Conservation (phyloP, 495 filamentous ascomycete genomes). For the Aspergillus wentii region DNA sequence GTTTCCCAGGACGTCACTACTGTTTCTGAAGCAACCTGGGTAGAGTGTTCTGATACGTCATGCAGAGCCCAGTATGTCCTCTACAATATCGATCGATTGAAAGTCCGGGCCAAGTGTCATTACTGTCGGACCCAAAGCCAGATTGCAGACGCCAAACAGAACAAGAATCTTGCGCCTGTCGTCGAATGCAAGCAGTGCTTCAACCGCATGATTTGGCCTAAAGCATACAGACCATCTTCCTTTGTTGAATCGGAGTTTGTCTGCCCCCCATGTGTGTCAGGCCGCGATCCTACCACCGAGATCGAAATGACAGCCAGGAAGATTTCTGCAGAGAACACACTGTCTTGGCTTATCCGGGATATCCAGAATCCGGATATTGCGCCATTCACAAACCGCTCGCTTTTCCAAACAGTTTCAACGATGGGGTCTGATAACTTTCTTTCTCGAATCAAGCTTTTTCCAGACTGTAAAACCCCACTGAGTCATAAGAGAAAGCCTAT, state of each 20-base stretch:
- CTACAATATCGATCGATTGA: conserved; percentile 29
- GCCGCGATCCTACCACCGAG: conserved; percentile 22
- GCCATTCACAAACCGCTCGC: conserved; percentile 30
- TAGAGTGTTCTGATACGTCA: conserved; percentile 29
- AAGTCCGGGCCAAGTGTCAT: conserved; percentile 39
- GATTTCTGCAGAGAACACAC: conserved; percentile 28
- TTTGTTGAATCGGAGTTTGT: conserved; percentile 21
- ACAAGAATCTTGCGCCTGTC: too few species aligned
- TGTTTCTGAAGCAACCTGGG: conserved; percentile 27
- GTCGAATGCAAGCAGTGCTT: conserved; percentile 35
- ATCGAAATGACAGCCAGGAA: conserved; percentile 22
- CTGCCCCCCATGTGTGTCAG: conserved; percentile 30
- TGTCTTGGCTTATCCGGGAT: conserved; percentile 34
- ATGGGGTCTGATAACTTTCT: conserved; percentile 22
- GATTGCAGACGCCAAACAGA: too few species aligned
- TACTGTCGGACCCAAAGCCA: conserved; percentile 30
- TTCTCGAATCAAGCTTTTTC: conserved; percentile 30
- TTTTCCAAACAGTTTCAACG: conserved; percentile 31
- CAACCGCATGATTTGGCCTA: conserved; percentile 38
- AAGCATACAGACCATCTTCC: conserved; percentile 23
- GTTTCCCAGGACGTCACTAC: conserved; percentile 22
- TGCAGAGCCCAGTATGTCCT: conserved; percentile 46
- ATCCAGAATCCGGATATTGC: conserved; percentile 16
- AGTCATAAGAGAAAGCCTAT: conserved; percentile 32
- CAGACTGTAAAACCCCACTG: conserved; percentile 9